Percentiles rank a stretch among this genome's conserved stretches.
Conservation (phyloP, 345 rosid species). For the Pistacia vera region DNA sequence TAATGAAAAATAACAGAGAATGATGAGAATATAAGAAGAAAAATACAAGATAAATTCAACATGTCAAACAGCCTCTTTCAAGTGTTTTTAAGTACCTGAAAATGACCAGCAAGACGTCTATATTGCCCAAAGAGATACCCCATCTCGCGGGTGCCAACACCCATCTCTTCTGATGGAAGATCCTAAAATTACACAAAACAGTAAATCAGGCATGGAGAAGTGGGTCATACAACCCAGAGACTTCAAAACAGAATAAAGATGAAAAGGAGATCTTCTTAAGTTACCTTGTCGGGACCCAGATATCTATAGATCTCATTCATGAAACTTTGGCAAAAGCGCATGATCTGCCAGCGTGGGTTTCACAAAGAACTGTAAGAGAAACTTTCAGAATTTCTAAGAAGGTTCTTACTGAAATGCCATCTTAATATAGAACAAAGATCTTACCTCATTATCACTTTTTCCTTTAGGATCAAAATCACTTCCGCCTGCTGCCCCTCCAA, state of each 20-base stretch:
- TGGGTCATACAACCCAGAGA: constrained; percentile 14
- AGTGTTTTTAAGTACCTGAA: constrained; percentile 66
- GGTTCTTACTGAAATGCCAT: constrained; percentile 11
- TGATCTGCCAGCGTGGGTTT: constrained; percentile 63
- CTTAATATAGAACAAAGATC: constrained; percentile 21
- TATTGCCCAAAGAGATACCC: constrained; percentile 98
- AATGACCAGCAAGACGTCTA: constrained; percentile 91
- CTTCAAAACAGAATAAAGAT: constrained; percentile 8
- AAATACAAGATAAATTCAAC: not conserved
- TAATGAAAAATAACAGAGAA: not conserved
- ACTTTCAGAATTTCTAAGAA: constrained; percentile 29
- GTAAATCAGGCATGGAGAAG: constrained; percentile 11
- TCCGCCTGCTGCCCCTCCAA: constrained; percentile 99
- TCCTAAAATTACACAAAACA: constrained; percentile 48
- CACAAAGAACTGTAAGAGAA: constrained; percentile 34
- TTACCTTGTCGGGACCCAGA: constrained; percentile 91
- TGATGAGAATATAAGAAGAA: constrained; percentile 8
- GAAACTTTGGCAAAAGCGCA: constrained; percentile 99
- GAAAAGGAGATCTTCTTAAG: constrained; percentile 6
- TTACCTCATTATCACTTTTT: constrained; percentile 95
- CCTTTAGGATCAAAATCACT: constrained; percentile 99
- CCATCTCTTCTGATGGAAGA: constrained; percentile 98
- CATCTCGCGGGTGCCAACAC: constrained; percentile 98
- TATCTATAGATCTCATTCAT: constrained; percentile 92
- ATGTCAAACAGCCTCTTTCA: not conserved